These are phyloP conservation scores for Volvox reticuliferus DNA, from an alignment of 139 green algal genomes.

Conservation along the genomic window DNA sequence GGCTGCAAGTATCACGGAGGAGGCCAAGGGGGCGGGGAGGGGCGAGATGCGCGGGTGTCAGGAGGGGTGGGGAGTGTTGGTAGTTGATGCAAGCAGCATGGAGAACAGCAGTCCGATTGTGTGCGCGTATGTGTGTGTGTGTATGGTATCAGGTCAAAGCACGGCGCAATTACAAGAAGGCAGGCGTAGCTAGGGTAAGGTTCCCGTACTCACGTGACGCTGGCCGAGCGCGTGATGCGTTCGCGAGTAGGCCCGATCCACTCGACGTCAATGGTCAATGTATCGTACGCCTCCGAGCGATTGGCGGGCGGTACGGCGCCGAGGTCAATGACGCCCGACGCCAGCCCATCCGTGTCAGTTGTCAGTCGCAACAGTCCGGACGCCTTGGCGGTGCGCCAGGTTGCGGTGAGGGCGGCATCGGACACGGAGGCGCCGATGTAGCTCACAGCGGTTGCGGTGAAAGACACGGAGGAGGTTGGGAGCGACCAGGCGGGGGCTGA, in stretches of 20 bases:
- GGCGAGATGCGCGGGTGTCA: no score
- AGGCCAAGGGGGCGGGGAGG: background rate
- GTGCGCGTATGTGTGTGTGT: no score
- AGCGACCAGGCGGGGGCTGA: background rate
- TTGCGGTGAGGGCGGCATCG: slow-evolving; percentile 20
- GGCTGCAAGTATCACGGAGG: slow-evolving; percentile 10
- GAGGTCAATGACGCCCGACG: slow-evolving; percentile 39
- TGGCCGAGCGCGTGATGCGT: slow-evolving; percentile 26
- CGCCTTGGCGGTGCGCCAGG: slow-evolving; percentile 40
- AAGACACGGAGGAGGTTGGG: background rate
- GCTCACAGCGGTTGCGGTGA: background rate
- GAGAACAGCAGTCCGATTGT: no score
- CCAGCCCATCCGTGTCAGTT: slow-evolving; percentile 34
- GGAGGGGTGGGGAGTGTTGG: background rate
- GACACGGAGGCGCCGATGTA: slow-evolving; percentile 51
- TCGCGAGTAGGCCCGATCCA: slow-evolving; percentile 68
- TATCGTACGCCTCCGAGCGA: slow-evolving; percentile 31
- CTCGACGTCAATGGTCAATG: slow-evolving; percentile 30
- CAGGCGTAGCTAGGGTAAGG: no score
- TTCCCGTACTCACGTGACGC: slow-evolving; percentile 44
- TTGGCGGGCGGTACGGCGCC: slow-evolving; percentile 36
- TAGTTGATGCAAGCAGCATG: background rate
- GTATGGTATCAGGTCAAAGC: no score
- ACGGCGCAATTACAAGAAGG: no score
- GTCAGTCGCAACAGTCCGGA: slow-evolving; percentile 18